Base-by-base conservation (phyloP, 305 asterid genomes). In the Ilex paraguariensis region DNA sequence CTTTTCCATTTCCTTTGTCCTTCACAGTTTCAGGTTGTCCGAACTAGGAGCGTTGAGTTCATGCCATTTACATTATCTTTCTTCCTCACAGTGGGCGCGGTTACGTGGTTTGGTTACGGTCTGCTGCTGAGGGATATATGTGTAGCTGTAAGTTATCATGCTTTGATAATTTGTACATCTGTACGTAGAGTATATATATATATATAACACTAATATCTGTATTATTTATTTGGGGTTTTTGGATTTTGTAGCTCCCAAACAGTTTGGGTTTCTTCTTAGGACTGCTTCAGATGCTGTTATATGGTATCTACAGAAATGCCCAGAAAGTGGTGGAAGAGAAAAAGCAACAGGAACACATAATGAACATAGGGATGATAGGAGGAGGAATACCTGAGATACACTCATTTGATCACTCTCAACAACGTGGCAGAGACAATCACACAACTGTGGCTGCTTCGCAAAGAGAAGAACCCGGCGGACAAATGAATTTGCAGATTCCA, bases 251-350 rank as follows among this genome's bases (percentile, higher is more conserved):
- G 83, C 15, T 75, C 16, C 84, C 84, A 36, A 79, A 79, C 57
- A 30, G 72, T 3, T 16, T 75, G 36, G 84, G 84, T 14, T 79
- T 79, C 67, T 30, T 72, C 62, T 59, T 79, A n/a, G 84, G 84
- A 57, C 3, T 70, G 30, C 60, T 72, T 14, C 84, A 79, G 16
- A 68, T 78, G 77, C 50, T 62, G 53, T 13, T 78, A 42, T 78
- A 72, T 4, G 75, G 65, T n/a, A 3, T 75, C 1, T 75, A 75
- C 45, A 67, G 77, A 16, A 72, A 66, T 5, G 57, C 70, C 2
- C 69, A 71, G 11, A 36, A 54, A 9, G 66, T 15, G 10, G 54
- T 31, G 40, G 45, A 21, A 13, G 68, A 5, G 12, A 60, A 36
- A 30, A 64, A 70, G 67, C 68, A 77, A 53, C 65, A 59, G 36